phyloP scores from a whole-genome alignment of 2,329 filamentous ascomycete species.

The Colletotrichum tamarilloi region DNA sequence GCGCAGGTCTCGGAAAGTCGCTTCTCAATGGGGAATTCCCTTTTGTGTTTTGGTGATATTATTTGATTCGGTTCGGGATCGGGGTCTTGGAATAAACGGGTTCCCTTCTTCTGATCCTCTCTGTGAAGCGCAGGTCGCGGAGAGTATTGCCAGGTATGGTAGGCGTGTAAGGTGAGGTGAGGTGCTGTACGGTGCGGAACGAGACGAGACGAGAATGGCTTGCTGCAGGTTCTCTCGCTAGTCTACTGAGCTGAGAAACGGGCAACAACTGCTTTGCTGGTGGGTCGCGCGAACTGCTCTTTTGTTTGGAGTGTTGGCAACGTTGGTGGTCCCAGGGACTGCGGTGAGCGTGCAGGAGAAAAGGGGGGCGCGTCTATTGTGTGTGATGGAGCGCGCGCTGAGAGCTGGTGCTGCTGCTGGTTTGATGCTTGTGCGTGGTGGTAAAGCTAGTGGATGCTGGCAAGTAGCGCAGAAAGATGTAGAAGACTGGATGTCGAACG shows the following conservation, averaged over 20 bases:
- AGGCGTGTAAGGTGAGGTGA: not conserved
- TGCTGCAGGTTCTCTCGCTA: constrained; percentile 34
- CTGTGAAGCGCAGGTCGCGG: constrained; percentile 14
- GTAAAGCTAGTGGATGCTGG: not conserved
- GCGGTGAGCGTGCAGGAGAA: constrained; percentile 32
- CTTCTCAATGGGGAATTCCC: constrained; percentile 9
- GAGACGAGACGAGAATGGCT: constrained; percentile 11
- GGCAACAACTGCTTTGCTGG: constrained; percentile 20
- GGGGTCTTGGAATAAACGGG: constrained; percentile 31
- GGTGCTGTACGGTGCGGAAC: not conserved
- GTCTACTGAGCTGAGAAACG: constrained; percentile 9
- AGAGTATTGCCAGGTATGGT: constrained; percentile 7
- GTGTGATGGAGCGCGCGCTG: constrained; percentile 7
- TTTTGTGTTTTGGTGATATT: constrained; percentile 26
- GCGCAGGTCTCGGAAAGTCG: constrained; percentile 36
- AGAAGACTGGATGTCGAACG: not conserved
- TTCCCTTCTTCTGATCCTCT: not conserved
- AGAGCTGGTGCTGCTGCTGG: constrained; percentile 1
- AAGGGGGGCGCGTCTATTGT: constrained; percentile 8
- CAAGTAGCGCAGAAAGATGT: not conserved
- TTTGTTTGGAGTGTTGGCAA: constrained; percentile 10
- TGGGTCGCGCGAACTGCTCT: constrained; percentile 20
- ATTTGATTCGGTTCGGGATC: constrained; percentile 27
- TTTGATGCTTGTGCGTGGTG: constrained; percentile 2
- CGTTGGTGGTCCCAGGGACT: constrained; percentile 17